These are phyloP conservation scores for Claviceps purpurea DNA, from an alignment of 2,329 filamentous ascomycete genomes.

Conservation along the genomic window DNA sequence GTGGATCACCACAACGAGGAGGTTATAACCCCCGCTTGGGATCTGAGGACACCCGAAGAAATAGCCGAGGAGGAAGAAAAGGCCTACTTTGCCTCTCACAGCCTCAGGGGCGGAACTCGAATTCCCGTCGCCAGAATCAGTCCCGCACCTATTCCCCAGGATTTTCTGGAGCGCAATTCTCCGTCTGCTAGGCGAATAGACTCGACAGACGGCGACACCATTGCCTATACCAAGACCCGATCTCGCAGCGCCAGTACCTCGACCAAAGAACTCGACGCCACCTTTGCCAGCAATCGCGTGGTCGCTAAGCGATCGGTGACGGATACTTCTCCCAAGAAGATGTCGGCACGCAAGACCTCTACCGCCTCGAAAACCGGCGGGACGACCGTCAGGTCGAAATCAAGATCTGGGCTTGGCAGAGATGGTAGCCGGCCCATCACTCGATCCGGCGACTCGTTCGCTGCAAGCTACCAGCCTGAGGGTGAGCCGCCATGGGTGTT, in stretches of 20 bases:
- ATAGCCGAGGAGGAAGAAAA: slow-evolving; percentile 47
- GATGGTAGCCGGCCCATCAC: slow-evolving; percentile 44
- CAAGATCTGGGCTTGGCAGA: slow-evolving; percentile 43
- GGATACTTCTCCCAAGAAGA: slow-evolving; percentile 44
- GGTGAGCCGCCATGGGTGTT: slow-evolving; percentile 94
- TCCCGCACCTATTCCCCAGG: slow-evolving; percentile 58
- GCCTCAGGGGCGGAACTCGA: slow-evolving; percentile 53
- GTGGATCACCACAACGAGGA: slow-evolving; percentile 18
- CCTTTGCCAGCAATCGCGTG: slow-evolving; percentile 9
- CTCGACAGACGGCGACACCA: slow-evolving; percentile 41
- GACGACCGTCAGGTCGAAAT: slow-evolving; percentile 42
- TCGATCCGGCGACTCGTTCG: slow-evolving; percentile 42
- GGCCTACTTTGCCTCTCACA: slow-evolving; percentile 38
- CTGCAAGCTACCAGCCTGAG: slow-evolving; percentile 57
- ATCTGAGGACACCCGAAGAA: slow-evolving; percentile 66
- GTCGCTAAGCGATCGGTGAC: slow-evolving; percentile 28
- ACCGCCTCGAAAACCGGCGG: slow-evolving; percentile 27
- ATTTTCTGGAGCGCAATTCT: slow-evolving; percentile 61
- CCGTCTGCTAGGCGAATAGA: slow-evolving; percentile 49
- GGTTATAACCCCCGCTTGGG: slow-evolving; percentile 43
- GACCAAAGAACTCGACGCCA: slow-evolving; percentile 16
- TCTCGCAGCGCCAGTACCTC: slow-evolving; percentile 58
- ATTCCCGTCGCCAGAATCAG: slow-evolving; percentile 79
- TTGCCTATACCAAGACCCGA: slow-evolving; percentile 48
- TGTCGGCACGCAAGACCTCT: slow-evolving; percentile 30